Conservation (phyloP, 2,329 filamentous ascomycete species). For the Aureobasidium lini region DNA sequence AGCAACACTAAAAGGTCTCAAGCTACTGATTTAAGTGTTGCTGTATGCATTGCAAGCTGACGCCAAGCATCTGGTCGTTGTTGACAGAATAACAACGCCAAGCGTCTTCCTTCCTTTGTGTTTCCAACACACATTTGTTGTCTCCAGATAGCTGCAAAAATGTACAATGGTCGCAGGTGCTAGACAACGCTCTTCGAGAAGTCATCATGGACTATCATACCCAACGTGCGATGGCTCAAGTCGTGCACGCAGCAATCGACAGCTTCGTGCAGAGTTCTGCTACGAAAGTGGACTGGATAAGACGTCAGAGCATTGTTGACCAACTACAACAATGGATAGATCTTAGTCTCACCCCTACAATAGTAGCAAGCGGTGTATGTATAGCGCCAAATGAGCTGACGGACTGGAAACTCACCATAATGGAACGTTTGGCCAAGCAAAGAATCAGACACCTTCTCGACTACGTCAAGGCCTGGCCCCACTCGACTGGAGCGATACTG, state of each 20-base stretch:
- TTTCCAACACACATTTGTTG: background rate
- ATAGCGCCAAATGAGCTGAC: background rate
- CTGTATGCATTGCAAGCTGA: background rate
- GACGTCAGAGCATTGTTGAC: slow-evolving; percentile 48
- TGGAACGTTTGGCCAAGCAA: slow-evolving; percentile 28
- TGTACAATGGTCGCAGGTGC: background rate
- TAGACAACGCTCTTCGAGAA: background rate
- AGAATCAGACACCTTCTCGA: slow-evolving; percentile 61
- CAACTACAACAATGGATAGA: slow-evolving; percentile 61
- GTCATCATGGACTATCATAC: background rate
- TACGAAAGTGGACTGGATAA: slow-evolving; percentile 52
- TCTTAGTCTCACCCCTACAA: slow-evolving; percentile 52
- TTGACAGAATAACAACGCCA: background rate
- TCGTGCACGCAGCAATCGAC: slow-evolving; percentile 60
- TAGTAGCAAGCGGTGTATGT: slow-evolving; percentile 23
- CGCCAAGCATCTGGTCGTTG: background rate
- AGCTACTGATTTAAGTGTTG: too few species aligned
- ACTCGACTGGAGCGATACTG: slow-evolving; percentile 62
- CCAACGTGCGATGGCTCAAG: slow-evolving; percentile 54
- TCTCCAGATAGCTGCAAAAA: background rate
- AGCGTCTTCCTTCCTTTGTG: background rate
- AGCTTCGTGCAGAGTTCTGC: slow-evolving; percentile 56
- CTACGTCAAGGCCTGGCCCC: slow-evolving; percentile 69
- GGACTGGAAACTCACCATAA: slow-evolving; percentile 32
- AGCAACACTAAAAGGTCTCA: too few species aligned